Conservation (phyloP, 768 basidiomycete species). For the Saitozyma sp. region DNA sequence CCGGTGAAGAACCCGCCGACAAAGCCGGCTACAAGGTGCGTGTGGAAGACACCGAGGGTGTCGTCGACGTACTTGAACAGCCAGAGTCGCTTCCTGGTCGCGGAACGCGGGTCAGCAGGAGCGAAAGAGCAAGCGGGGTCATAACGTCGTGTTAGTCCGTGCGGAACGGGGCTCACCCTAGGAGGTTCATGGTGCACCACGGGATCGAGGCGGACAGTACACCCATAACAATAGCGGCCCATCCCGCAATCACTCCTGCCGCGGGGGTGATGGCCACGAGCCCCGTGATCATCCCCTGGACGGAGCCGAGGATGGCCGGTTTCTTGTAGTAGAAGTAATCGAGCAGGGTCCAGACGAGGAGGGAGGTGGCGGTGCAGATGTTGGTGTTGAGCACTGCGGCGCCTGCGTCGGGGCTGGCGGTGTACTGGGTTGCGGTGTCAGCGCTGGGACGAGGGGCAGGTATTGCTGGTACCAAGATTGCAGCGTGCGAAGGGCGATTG, state of each 20-base stretch:
- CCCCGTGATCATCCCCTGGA: constrained; percentile 7
- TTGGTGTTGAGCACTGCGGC: constrained; percentile 6
- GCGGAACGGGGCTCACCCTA: neutral
- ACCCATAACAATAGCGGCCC: constrained; percentile 5
- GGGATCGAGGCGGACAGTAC: constrained; percentile 1
- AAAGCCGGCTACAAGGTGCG: constrained; percentile 4
- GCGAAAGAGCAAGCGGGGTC: too few relatives aligned
- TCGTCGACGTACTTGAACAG: constrained; percentile 4
- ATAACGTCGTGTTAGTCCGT: too few relatives aligned
- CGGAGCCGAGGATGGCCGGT: constrained; percentile 7
- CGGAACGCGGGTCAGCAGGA: too few relatives aligned
- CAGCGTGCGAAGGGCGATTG: too few relatives aligned
- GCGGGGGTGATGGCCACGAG: constrained; percentile 7
- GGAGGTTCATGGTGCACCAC: constrained; percentile 8
- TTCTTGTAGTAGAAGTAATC: constrained; percentile 5
- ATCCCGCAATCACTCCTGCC: constrained; percentile 4
- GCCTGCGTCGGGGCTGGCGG: constrained; percentile 3
- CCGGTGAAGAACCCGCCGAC: constrained; percentile 8
- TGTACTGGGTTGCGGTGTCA: neutral
- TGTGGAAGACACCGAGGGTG: constrained; percentile 8
- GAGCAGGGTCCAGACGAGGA: constrained; percentile 1
- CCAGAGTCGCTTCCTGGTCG: neutral
- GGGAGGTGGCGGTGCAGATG: constrained; percentile 8
- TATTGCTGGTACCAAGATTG: too few relatives aligned
- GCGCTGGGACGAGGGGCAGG: too few relatives aligned